Evolutionary conservation across 495 filamentous ascomycete genomes (phyloP), one percentile per base, ranked within the genome.

Genomic region (Talaromyces nanjingensis): DNA sequence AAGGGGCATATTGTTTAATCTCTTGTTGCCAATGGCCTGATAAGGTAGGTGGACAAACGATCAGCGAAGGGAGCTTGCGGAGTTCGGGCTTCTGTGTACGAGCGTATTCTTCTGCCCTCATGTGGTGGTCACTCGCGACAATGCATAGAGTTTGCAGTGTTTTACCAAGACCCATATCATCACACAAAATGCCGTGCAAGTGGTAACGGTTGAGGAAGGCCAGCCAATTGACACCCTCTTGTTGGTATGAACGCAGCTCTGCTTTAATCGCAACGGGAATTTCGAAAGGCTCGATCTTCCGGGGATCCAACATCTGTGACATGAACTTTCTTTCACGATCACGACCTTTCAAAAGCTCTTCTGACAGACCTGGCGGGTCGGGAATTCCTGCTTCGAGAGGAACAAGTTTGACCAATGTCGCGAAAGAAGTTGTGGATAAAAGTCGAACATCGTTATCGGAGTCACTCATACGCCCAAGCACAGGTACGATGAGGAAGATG

Each of bases 11-110:
- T 37, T 90, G 86, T 70, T 89, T 89, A 70, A 98, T 91, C 73
- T 98, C 94, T 69, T 98, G 94, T 74, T 96, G 91, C 94, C 94
- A 98, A 74, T 98, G 94, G 7, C 94, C 94, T 11, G 94, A 97
- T n/a, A 98, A 84, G 0, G 96, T 97, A 2, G 94, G 93, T 12
- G 94, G 94, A 70, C 94, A 98, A 60, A 98, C 86, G 64, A 98
- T 97, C 59, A 98, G 82, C 25, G 93, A 97, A 3, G 96, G 93
- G 2, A 97, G 79, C 63, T 85, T 88, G 37, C 92, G 83, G 31
- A 85, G 81, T 70, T 98, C 93, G 8, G 84, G 79, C 16, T 88
- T 81, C 59, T 87, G 81, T 1, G 92, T 94, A 73, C 87, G 90
- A 56, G 84, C 85, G 68, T 86, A 97, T 72, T 97, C 92, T 70